Base-by-base conservation (phyloP, 176 grass and related monocot genomes). In the Pharus latifolius region DNA sequence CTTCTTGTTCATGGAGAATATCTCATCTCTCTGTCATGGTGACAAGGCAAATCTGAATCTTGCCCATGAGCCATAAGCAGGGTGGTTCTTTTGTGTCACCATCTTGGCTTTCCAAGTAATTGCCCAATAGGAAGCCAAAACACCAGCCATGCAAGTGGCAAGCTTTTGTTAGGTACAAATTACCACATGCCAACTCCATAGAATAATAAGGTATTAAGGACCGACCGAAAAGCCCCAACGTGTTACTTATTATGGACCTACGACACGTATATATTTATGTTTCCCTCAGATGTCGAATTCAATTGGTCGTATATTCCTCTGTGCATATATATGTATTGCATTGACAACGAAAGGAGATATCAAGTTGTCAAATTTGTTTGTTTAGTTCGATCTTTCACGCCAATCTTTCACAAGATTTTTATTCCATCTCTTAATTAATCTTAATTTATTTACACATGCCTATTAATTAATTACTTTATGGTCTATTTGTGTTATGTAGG, bases 41-140 rank as follows among this genome's bases (percentile, higher is more conserved):
- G 60, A 12, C 23, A 18, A 29, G 37, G 49, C 74, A 65, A 37
- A 67, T n/a, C n/a, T n/a, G n/a, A n/a, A n/a, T n/a, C n/a, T n/a
- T n/a, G n/a, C n/a, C n/a, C n/a, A n/a, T n/a, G n/a, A n/a, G n/a
- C n/a, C n/a, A 54, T 29, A 55, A 6, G 48, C 40, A 49, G 23
- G 29, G 14, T 22, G 4, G 6, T 24, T 59, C 18, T 34, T 34
- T 50, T 40, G 42, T 41, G 50, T 59, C 75, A 52, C 51, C 41
- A 51, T 18, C 61, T 65, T 72, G 22, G 49, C 67, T 84, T 84
- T 78, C 74, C 81, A 32, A 49, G 57, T 72, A 65, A 49, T 65
- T 59, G 43, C 59, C 54, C 25, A 22, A 43, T 40, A 44, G 69
- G 60, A 43, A 44, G 25, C 18, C 25, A 0, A 31, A 33, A 19